phyloP scores from a whole-genome alignment of 2,329 filamentous ascomycete genomes.

The Periconia macrospinosa region DNA sequence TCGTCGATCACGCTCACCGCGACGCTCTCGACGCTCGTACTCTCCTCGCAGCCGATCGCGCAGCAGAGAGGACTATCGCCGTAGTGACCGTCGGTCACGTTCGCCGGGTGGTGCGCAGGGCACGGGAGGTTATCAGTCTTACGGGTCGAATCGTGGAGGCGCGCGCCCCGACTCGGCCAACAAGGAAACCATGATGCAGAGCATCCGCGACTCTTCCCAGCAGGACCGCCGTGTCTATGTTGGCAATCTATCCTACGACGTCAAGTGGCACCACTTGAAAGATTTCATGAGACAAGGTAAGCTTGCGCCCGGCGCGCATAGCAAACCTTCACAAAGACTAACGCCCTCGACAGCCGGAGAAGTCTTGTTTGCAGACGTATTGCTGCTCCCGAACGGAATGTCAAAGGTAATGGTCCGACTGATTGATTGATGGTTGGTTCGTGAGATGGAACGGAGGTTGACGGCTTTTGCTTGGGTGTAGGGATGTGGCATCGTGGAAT shows the following conservation, averaged over 20 bases:
- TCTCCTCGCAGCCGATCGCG: constrained; percentile 72
- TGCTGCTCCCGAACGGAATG: constrained; percentile 99
- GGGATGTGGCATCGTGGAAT: constrained; percentile 99
- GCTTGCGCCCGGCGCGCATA: constrained; percentile 16
- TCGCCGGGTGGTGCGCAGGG: constrained; percentile 74
- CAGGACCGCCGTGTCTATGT: constrained; percentile 99
- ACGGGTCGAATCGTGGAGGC: constrained; percentile 54
- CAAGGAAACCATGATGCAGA: constrained; percentile 96
- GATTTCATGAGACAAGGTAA: constrained; percentile 99
- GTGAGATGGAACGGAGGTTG: constrained; percentile 95
- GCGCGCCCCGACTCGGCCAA: constrained; percentile 75
- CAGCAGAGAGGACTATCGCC: constrained; percentile 63
- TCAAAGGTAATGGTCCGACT: constrained; percentile 94
- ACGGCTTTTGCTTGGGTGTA: constrained; percentile 90
- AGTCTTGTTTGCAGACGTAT: constrained; percentile 98
- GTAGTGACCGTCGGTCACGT: constrained; percentile 62
- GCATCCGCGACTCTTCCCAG: constrained; percentile 89
- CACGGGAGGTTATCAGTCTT: constrained; percentile 68
- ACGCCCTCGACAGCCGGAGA: constrained; percentile 76
- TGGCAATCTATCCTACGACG: constrained; percentile 97
- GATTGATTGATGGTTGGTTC: constrained; percentile 64
- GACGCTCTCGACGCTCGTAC: constrained; percentile 62
- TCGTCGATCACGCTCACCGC: constrained; percentile 56
- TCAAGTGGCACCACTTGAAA: constrained; percentile 99
- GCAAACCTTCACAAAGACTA: constrained; percentile 43